Base-by-base conservation (phyloP, 495 filamentous ascomycete genomes). In the Talaromyces nanjingensis region DNA sequence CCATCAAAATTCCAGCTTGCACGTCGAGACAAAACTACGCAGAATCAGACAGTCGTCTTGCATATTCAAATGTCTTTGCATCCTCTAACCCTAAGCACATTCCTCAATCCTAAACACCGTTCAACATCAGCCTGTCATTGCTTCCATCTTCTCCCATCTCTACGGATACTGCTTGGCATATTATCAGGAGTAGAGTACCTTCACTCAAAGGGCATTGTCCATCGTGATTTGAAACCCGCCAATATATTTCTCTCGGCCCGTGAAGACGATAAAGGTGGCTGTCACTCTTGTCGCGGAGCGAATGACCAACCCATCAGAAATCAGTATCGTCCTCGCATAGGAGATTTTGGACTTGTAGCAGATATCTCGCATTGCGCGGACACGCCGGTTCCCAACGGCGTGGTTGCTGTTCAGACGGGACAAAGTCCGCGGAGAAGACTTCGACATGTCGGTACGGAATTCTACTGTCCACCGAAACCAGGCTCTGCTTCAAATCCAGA, bases 221-320 rank as follows among this genome's bases (percentile, higher is more conserved):
- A 91, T 68, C 77, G 88, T 4, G 88, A 91, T 67, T 72, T 91
- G 47, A 91, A 91, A 69, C 88, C 87, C 0, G 88, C 88, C 16
- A 91, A 91, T 60, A 83, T 91, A 11, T 82, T 91, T 55, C 77
- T 89, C 31, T 79, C 73, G 12, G 63, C 67, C 22, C 69, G 73
- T 0, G 77, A 79, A 9, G 65, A 60, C 12, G 59, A 66, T 6
- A 25, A 65, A 39, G 65, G 74, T 3, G 69, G 49, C 11, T 80
- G 78, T 60, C 31, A 39, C 31, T 49, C 71, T 2, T 85, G 81
- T 45, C 63, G 63, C 57, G 69, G 66, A 5, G 70, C 69, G 22
- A 59, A 52, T 12, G 54, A 9, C 14, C 47, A 20, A 8, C 25
- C 14, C 20, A 45, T 49, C 6, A 37, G 59, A 6, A 55, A 63